Conservation (phyloP, 805 yeast species). For the Helenozyma baotianmanensis region DNA sequence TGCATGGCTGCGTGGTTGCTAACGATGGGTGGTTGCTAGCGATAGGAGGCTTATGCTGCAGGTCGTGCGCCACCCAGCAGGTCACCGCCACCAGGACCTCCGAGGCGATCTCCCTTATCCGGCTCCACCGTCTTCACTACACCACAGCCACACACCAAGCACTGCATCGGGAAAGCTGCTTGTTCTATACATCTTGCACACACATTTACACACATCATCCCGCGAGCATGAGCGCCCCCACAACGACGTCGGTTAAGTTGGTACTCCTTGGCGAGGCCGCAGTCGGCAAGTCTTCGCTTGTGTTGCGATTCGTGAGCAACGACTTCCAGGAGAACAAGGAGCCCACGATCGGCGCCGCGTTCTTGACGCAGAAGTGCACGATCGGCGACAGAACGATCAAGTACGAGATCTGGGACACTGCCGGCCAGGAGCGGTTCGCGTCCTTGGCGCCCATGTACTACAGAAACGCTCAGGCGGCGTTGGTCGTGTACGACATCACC, state of each 20-base stretch:
- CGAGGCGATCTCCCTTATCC: no score
- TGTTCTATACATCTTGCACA: no score
- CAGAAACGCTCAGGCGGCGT: conserved; percentile 74
- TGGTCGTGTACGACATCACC: conserved; percentile 74
- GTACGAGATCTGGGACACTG: conserved; percentile 84
- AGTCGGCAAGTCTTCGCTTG: conserved; percentile 72
- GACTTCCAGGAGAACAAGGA: conserved; percentile 69
- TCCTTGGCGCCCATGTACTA: conserved; percentile 82
- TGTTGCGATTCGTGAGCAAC: conserved; percentile 67
- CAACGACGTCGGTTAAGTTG: conserved; percentile 44
- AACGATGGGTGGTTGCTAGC: no score
- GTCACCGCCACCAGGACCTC: no score
- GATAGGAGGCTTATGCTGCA: no score
- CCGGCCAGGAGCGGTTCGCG: conserved; percentile 78
- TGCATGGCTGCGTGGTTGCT: no score
- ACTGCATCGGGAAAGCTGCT: no score
- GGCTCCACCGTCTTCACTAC: no score
- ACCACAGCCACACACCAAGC: no score
- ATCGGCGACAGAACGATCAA: conserved; percentile 54
- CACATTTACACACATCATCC: no score
- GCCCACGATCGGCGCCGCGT: conserved; percentile 84
- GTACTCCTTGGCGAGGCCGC: conserved; percentile 80
- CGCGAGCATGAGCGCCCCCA: conserved; percentile 12
- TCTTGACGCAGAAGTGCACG: conserved; percentile 63
- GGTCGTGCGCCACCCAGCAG: no score